A percentile compares a stretch with the other conserved stretches of the same genome.
Conservation (phyloP, 2,329 filamentous ascomycete genomes). For the Aspergillaceae sp. region DNA sequence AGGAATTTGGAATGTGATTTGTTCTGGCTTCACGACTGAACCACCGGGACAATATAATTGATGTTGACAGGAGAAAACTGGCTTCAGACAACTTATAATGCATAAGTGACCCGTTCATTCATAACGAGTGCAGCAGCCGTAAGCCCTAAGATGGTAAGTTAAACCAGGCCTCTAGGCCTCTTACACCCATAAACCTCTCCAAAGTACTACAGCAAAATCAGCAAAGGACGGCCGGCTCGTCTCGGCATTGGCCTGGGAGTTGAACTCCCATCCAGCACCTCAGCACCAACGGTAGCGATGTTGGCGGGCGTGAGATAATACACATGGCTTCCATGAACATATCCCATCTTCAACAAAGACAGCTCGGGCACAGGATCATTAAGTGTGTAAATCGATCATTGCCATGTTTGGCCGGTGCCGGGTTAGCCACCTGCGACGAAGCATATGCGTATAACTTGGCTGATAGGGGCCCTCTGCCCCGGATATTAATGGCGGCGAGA, state of each 20-base stretch:
- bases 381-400: conserved; percentile 58
- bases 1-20: no score
- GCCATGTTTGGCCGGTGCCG: conserved; percentile 46
- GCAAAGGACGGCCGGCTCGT: conserved; percentile 12
- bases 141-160: conserved; percentile 3
- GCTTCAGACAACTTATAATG: no score
- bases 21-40: no score
- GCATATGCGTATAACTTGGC: conserved; percentile 59
- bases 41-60: no score
- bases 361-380: conserved; percentile 61
- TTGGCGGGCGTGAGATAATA: conserved; percentile 48
- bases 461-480: conserved; percentile 35
- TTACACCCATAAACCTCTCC: conserved; percentile 13
- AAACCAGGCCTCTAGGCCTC: conserved; percentile 2
- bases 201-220: conserved; percentile 19
- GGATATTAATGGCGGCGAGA: conserved; percentile 50
- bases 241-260: conserved; percentile 17
- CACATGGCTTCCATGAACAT: conserved; percentile 60
- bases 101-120: no score
- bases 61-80: no score
- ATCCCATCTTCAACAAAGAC: conserved; percentile 53
- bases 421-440: conserved; percentile 56
- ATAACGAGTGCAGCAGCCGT: no score
- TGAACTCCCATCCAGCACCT: conserved; percentile 15
- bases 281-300: conserved; percentile 16